Percentiles rank a stretch among this genome's conserved stretches.
phyloP scores from a whole-genome alignment of 169 alveolate species.

The Condylostoma magnum region DNA sequence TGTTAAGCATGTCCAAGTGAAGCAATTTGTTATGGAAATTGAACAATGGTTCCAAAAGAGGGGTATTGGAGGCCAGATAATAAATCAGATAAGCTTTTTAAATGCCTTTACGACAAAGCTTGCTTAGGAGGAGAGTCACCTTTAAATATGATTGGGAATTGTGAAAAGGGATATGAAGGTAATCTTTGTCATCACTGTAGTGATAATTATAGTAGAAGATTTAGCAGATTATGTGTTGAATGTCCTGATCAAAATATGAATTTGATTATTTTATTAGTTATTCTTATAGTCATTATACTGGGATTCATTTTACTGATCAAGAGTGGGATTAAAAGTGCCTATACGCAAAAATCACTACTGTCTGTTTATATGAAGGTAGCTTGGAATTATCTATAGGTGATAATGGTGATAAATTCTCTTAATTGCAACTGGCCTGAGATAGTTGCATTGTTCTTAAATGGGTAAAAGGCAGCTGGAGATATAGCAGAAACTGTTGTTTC shows the following conservation, averaged over 20 bases:
- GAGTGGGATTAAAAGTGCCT: background rate
- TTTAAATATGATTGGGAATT: conserved; percentile 28
- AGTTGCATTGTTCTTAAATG: background rate
- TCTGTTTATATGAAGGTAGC: background rate
- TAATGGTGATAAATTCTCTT: background rate
- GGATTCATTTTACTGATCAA: background rate
- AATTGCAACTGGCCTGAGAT: conserved; percentile 22
- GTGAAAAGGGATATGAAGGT: conserved; percentile 48
- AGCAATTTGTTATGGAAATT: conserved; percentile 53
- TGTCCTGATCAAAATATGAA: conserved; percentile 34
- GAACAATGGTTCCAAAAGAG: conserved; percentile 43
- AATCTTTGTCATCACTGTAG: conserved; percentile 44
- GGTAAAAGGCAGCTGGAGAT: conserved; percentile 31
- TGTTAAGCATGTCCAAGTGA: conserved; percentile 49
- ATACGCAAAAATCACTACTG: background rate
- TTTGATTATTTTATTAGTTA: background rate
- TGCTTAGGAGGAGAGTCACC: background rate
- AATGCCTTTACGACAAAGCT: background rate
- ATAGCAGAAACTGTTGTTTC: conserved; percentile 33
- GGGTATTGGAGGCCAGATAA: conserved; percentile 51
- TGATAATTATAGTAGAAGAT: conserved; percentile 37
- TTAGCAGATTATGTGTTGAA: conserved; percentile 27
- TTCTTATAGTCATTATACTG: background rate
- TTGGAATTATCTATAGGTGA: background rate
- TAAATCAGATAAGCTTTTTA: conserved; percentile 6